Evolutionary conservation across 2,329 filamentous ascomycete species (phyloP), one percentile per base, ranked within the genome.

Genomic region (Ascochyta fabae): DNA sequence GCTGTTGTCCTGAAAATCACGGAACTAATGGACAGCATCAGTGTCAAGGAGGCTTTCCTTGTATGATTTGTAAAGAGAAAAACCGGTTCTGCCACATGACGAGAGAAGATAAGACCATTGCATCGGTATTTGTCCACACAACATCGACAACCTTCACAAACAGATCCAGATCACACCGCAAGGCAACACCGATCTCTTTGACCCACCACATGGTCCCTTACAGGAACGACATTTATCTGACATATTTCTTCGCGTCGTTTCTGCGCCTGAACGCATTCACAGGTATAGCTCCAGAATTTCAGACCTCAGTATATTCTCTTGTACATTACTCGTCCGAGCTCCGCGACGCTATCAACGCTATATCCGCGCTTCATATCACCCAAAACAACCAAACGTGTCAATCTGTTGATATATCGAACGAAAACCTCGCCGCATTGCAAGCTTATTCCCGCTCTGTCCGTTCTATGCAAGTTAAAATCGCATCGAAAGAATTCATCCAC

Each of bases 1-100:
- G 19, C 15, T 15, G 7, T 26, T 40, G 13, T 12, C 29, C 42
- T 7, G 23, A 15, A 6, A 0, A 2, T 15, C 5, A 22, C 36
- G 33, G 1, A 4, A 44, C 29, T 56, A 22, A 44, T 26, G 13
- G 10, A 8, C 5, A 12, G 3, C 6, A 19, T 7, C 46, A 71
- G 68, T 71, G 68, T 34, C 39, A 61, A 48, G 68, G 65, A 38
- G 67, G 65, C 7, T 33, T 54, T 13, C 66, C 68, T 6, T 71
- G 68, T 41, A 39, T 57, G 3, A 53, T 60, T 29, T 71, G 68
- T 35, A 59, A 48, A 26, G 58, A 58, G 39, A 65, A 53, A 16
- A 54, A 61, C 16, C 62, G 51, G 49, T 1, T 10, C 29, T 71
- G 68, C 39, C 47, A 54, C 9, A 42, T 36, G 12, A 52, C 53